Evolutionary conservation across 148 eudicot species (phyloP).

Genomic region (Pharnaceum exiguum): DNA sequence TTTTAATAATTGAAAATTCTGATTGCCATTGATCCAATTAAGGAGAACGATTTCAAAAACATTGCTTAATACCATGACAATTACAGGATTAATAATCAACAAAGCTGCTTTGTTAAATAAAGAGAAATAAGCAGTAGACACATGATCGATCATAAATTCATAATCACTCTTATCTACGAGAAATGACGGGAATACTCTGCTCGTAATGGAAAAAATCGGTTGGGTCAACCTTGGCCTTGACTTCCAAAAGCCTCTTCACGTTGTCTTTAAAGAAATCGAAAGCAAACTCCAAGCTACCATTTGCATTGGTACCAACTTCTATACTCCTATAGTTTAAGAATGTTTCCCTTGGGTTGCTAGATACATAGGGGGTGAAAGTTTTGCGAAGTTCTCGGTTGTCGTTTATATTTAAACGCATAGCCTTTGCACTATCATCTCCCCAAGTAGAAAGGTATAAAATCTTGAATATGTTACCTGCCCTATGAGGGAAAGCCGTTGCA

Average conservation of each 20-base stretch:
- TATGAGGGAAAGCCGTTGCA: constrained; percentile 24
- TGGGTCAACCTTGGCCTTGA: constrained; percentile 20
- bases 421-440: not conserved
- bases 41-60: no score
- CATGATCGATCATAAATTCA: no score
- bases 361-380: constrained; percentile 18
- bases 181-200: constrained; percentile 12
- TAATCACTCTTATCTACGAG: no score
- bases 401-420: not conserved
- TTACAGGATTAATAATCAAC: no score
- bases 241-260: constrained; percentile 9
- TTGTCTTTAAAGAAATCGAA: constrained; percentile 14
- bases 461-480: constrained; percentile 20
- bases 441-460: constrained; percentile 12
- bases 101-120: no score
- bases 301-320: constrained; percentile 14
- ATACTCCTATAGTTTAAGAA: constrained; percentile 21
- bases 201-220: constrained; percentile 11
- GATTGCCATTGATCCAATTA: no score
- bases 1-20: no score
- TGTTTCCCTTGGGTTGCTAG: constrained; percentile 17
- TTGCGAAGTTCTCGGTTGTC: not conserved
- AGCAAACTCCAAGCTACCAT: constrained; percentile 1
- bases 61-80: no score
- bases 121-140: no score